phyloP scores from a whole-genome alignment of 805 yeast genomes.

The Starmera amethionina region DNA sequence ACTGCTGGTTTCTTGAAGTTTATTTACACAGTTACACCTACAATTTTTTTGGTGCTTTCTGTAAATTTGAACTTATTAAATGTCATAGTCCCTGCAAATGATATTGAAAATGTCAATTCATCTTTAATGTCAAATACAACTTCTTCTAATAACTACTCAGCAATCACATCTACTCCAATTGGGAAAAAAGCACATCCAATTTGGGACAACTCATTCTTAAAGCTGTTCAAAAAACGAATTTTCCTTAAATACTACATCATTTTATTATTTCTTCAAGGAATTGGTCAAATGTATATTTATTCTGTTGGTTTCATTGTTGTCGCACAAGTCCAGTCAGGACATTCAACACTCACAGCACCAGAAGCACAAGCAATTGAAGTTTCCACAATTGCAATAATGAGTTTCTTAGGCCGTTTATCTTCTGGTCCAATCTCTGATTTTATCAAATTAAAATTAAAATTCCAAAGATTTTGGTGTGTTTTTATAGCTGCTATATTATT shows the following conservation, averaged over 20 bases:
- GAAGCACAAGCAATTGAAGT: conserved; percentile 63
- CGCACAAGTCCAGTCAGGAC: conserved; percentile 28
- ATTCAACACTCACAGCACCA: conserved; percentile 22
- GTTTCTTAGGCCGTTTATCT: conserved; percentile 53
- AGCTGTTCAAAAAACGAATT: conserved; percentile 12
- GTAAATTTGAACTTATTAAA: no score
- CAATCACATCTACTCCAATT: no score
- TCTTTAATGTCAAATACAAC: no score
- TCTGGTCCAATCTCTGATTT: conserved; percentile 65
- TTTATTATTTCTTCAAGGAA: conserved; percentile 48
- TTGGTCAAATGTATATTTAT: conserved; percentile 65
- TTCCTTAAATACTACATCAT: conserved; percentile 45
- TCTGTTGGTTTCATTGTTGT: conserved; percentile 66
- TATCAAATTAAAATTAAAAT: conserved; percentile 36
- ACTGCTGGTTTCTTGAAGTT: conserved; percentile 48
- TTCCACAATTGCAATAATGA: conserved; percentile 51
- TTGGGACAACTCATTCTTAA: conserved; percentile 16
- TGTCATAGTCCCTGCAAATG: no score
- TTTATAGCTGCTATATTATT: conserved; percentile 29
- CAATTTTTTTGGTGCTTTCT: conserved; percentile 21
- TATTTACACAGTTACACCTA: conserved; percentile 40
- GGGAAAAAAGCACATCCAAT: conserved; percentile 5
- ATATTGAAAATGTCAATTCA: no score
- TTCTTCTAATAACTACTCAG: no score
- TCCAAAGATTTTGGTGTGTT: conserved; percentile 64